Conservation (phyloP, 768 basidiomycete genomes). For the Calocybe cyanea region DNA sequence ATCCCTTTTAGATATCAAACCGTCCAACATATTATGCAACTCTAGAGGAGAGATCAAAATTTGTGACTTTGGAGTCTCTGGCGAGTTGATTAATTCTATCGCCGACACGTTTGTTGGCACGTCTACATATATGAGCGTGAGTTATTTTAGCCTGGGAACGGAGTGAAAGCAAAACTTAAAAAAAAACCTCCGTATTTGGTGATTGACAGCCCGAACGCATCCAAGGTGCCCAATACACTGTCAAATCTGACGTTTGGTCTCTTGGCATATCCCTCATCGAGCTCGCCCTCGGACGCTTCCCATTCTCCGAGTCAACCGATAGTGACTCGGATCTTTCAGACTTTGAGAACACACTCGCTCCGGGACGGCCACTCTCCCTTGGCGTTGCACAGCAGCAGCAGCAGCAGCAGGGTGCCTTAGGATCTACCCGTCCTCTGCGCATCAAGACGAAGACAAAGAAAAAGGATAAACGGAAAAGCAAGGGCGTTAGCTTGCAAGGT, state of each 20-base stretch:
- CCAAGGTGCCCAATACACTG: slow-evolving; percentile 96
- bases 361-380: slow-evolving; percentile 56
- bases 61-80: slow-evolving; percentile 98
- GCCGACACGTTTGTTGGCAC: slow-evolving; percentile 99
- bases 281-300: slow-evolving; percentile 94
- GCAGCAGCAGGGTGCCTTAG: not conserved
- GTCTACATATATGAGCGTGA: slow-evolving; percentile 98
- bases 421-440: not conserved
- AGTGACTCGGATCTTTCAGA: slow-evolving; percentile 81
- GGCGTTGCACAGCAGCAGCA: too few species aligned
- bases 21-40: slow-evolving; percentile 95
- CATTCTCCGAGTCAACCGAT: slow-evolving; percentile 80
- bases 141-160: slow-evolving; percentile 28
- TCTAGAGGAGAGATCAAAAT: slow-evolving; percentile 97
- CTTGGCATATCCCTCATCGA: slow-evolving; percentile 96
- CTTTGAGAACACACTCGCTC: slow-evolving; percentile 77
- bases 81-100: slow-evolving; percentile 97
- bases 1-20: slow-evolving; percentile 81
- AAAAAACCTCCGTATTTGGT: not conserved
- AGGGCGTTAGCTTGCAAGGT: slow-evolving; percentile 90
- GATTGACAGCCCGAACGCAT: slow-evolving; percentile 88
- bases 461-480: slow-evolving; percentile 84
- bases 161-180: not conserved
- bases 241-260: slow-evolving; percentile 99
- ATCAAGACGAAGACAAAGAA: slow-evolving; percentile 38